phyloP scores from a whole-genome alignment of 2,329 filamentous ascomycete genomes.

The Xylaria sp. region DNA sequence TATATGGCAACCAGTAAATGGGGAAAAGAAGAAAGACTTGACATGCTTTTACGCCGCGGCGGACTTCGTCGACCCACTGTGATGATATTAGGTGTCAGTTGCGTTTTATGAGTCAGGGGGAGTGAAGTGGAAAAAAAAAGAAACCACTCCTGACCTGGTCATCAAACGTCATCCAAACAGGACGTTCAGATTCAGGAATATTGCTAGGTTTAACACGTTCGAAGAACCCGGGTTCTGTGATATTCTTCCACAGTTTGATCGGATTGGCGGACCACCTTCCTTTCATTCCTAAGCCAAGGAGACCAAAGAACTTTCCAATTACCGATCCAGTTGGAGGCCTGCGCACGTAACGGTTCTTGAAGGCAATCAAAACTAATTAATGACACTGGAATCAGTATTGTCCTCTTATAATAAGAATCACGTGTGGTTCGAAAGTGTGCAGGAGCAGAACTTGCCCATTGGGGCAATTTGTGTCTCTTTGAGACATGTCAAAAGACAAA shows the following conservation, averaged over 20 bases:
- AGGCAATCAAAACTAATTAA: conserved; percentile 55
- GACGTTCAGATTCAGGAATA: conserved; percentile 65
- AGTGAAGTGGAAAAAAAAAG: no score
- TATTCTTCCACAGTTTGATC: conserved; percentile 51
- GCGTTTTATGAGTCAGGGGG: no score
- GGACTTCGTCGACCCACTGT: conserved; percentile 70
- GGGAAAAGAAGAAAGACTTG: conserved; percentile 67
- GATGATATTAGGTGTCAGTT: no score
- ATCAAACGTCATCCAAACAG: conserved; percentile 73
- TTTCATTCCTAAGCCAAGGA: conserved; percentile 70
- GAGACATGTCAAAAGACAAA: no score
- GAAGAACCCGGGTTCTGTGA: conserved; percentile 67
- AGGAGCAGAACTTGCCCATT: no score
- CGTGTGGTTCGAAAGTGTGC: no score
- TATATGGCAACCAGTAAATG: conserved; percentile 71
- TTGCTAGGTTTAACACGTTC: conserved; percentile 74
- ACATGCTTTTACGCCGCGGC: conserved; percentile 73
- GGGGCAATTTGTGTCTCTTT: no score
- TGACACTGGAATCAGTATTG: no score
- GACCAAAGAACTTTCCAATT: conserved; percentile 72
- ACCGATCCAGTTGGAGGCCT: conserved; percentile 69
- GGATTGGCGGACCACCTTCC: conserved; percentile 71
- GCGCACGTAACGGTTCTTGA: conserved; percentile 61
- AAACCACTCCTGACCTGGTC: no score
- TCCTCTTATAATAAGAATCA: no score